phyloP scores from a whole-genome alignment of 139 green algal species.

The Picochlorum sp. region DNA sequence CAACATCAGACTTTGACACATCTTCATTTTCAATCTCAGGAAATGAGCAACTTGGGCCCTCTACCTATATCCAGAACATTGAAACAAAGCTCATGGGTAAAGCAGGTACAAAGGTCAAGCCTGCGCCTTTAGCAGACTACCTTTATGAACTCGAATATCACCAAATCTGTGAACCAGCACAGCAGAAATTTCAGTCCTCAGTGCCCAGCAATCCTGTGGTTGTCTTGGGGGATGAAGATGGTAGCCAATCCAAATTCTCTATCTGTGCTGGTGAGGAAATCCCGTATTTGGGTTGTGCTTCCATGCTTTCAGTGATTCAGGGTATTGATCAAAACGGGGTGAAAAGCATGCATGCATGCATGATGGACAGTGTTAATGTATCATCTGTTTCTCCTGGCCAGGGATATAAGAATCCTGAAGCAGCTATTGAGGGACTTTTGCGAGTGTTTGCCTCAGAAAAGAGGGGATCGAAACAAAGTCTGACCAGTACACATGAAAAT shows the following conservation, averaged over 20 bases:
- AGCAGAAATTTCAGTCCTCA: background rate
- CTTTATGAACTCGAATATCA: constrained; percentile 25
- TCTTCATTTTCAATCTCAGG: constrained; percentile 20
- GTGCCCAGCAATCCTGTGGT: background rate
- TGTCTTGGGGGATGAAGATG: too few species aligned
- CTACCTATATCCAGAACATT: constrained; percentile 17
- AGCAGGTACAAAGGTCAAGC: background rate
- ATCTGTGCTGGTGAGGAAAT: too few species aligned
- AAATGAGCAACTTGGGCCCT: constrained; percentile 1
- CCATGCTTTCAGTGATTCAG: too few species aligned
- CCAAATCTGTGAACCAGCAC: constrained; percentile 6
- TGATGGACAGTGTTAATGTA: background rate
- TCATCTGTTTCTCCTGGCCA: background rate
- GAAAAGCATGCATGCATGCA: background rate
- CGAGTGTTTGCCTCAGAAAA: constrained; percentile 24
- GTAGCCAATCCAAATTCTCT: too few species aligned
- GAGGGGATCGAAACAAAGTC: background rate
- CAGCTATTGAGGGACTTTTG: constrained; percentile 26
- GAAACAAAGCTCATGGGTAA: constrained; percentile 13
- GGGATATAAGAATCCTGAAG: constrained; percentile 2
- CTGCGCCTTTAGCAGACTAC: constrained; percentile 14
- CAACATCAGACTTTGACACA: background rate
- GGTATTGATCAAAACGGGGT: too few species aligned
- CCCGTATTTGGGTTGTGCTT: too few species aligned
- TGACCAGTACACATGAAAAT: background rate